Conservation (phyloP, 768 basidiomycete genomes). For the Cystobasidium tubakii region DNA sequence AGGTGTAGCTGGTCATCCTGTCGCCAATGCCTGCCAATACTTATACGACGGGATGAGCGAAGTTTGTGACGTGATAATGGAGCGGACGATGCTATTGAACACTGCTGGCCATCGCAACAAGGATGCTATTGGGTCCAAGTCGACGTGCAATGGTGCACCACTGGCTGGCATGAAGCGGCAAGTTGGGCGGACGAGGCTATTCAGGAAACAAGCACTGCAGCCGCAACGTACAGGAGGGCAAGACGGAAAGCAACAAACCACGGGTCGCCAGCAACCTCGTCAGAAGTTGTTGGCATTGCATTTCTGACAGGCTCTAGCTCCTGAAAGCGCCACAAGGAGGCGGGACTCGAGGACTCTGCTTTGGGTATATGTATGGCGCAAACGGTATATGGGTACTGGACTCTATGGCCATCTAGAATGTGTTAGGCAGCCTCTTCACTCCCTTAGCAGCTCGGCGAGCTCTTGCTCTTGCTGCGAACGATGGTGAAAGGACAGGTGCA, state of each 20-base stretch:
- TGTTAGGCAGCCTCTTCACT: background rate
- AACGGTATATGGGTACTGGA: background rate
- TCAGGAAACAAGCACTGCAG: no score
- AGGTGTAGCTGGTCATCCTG: background rate
- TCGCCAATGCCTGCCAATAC: background rate
- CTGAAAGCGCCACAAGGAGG: no score
- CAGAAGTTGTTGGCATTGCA: no score
- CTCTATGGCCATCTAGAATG: background rate
- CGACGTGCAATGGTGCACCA: no score
- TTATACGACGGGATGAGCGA: background rate
- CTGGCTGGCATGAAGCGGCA: no score
- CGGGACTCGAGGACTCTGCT: no score
- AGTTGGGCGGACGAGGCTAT: no score
- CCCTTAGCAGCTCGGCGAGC: constrained; percentile 7
- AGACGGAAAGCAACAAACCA: no score
- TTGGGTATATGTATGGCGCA: no score
- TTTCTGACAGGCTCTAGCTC: no score
- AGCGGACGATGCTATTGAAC: background rate
- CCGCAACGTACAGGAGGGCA: no score
- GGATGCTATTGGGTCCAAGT: background rate
- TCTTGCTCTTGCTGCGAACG: constrained; percentile 5
- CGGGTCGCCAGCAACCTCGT: no score
- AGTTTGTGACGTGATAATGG: background rate
- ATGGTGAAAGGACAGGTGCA: constrained; percentile 14
- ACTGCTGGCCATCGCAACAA: background rate